Evolutionary conservation across 2,329 filamentous ascomycete species (phyloP).

Genomic region (Arachnopeziza araneosa): DNA sequence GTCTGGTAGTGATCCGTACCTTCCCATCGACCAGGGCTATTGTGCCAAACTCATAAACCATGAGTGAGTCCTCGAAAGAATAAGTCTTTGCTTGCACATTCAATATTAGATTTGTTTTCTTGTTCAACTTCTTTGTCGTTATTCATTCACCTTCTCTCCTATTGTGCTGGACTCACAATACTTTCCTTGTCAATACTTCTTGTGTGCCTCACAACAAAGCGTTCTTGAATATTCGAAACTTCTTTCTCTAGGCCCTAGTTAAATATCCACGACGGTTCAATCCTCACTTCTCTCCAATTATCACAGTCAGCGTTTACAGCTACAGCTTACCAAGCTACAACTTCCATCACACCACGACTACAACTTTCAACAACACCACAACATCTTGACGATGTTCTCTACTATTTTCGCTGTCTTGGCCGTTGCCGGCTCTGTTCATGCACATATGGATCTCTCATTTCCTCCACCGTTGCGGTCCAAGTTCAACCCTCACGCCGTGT

Average conservation of each 20-base stretch:
- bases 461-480: constrained; percentile 15
- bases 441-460: constrained; percentile 20
- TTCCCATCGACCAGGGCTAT: not conserved
- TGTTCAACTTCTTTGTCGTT: not conserved
- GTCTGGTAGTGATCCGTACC: not conserved
- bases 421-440: constrained; percentile 5
- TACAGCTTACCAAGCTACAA: not conserved
- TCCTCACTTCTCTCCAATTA: not conserved
- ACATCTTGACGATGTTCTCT: not conserved
- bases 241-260: not conserved
- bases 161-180: constrained; percentile 9
- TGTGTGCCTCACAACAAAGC: constrained; percentile 1
- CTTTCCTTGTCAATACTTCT: constrained; percentile 5
- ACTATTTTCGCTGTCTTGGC: not conserved
- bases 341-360: not conserved
- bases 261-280: not conserved
- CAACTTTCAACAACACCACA: not conserved
- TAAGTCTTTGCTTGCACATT: not conserved
- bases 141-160: constrained; percentile 1
- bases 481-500: constrained; percentile 10
- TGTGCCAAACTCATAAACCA: not conserved
- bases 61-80: not conserved
- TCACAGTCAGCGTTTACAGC: not conserved
- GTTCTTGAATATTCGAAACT: not conserved
- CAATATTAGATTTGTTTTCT: not conserved